Conservation (phyloP, 768 basidiomycete genomes). For the Leucosporidium creatinivorum region DNA sequence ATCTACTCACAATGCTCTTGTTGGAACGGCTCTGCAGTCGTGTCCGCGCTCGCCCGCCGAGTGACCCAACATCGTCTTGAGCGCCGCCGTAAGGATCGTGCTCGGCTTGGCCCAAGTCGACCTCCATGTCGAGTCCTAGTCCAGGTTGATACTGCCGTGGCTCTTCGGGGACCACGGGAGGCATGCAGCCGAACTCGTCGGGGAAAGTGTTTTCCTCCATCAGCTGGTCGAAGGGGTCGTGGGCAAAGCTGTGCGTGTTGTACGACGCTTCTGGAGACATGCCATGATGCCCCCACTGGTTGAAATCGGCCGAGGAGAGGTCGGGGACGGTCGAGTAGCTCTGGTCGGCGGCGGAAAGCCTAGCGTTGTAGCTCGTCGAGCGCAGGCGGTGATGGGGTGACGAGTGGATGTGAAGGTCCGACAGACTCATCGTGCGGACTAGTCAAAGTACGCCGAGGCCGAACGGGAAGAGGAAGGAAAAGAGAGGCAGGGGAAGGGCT, state of each 20-base stretch:
- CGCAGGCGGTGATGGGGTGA: neutral
- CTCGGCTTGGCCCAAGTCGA: constrained; percentile 10
- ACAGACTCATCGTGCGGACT: too few species aligned
- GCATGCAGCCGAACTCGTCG: neutral
- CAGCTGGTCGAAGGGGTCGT: constrained; percentile 1
- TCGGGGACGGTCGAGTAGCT: neutral
- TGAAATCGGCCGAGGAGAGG: neutral
- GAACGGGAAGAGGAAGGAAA: too few species aligned
- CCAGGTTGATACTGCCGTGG: neutral
- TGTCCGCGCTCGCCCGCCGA: constrained; percentile 4
- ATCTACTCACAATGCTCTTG: constrained; percentile 12
- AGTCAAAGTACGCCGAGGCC: too few species aligned
- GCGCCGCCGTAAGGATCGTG: neutral
- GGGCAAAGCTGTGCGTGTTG: neutral
- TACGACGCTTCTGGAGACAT: too few species aligned
- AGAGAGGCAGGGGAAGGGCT: too few species aligned
- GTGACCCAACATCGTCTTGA: neutral
- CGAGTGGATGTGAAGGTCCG: neutral
- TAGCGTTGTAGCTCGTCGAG: neutral
- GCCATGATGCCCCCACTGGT: neutral
- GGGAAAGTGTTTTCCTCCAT: constrained; percentile 6
- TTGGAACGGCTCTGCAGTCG: neutral
- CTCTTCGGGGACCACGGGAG: neutral
- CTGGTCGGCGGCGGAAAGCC: neutral
- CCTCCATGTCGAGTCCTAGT: constrained; percentile 16